Conservation (phyloP, 345 rosid genomes). For the Eucalyptus brandiana region DNA sequence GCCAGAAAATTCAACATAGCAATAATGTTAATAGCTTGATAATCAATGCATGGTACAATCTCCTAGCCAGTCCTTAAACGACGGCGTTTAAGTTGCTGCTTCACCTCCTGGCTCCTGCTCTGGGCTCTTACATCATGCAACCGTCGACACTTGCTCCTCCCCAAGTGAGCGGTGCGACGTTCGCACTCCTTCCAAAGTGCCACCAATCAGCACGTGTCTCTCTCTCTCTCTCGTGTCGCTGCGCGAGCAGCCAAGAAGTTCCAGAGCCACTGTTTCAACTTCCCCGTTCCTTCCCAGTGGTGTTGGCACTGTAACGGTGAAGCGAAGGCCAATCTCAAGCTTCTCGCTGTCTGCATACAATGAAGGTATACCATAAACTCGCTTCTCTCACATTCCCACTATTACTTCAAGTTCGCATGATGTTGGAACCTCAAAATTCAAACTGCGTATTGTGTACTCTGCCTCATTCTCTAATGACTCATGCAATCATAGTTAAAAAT, state of each 20-base stretch:
- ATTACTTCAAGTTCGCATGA: not conserved
- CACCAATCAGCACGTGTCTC: not conserved
- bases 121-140: not conserved
- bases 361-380: not conserved
- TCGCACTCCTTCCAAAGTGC: not conserved
- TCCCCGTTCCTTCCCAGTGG: not conserved
- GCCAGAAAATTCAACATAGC: not conserved
- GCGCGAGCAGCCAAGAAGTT: not conserved
- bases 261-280: not conserved
- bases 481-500: not conserved
- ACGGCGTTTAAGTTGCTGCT: not conserved
- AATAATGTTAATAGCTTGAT: no score
- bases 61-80: not conserved
- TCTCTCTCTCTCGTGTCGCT: not conserved
- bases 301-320: not conserved
- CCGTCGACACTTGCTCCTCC: not conserved
- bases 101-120: not conserved
- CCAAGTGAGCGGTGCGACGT: not conserved
- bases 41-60: not conserved
- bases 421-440: not conserved
- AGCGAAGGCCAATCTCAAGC: not conserved
- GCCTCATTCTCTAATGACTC: not conserved
- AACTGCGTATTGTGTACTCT: not conserved
- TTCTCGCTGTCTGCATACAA: not conserved
- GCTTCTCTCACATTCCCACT: not conserved